These are phyloP conservation scores for Schizothecium vesticola DNA, from an alignment of 495 filamentous ascomycete species.

Conservation along the genomic window DNA sequence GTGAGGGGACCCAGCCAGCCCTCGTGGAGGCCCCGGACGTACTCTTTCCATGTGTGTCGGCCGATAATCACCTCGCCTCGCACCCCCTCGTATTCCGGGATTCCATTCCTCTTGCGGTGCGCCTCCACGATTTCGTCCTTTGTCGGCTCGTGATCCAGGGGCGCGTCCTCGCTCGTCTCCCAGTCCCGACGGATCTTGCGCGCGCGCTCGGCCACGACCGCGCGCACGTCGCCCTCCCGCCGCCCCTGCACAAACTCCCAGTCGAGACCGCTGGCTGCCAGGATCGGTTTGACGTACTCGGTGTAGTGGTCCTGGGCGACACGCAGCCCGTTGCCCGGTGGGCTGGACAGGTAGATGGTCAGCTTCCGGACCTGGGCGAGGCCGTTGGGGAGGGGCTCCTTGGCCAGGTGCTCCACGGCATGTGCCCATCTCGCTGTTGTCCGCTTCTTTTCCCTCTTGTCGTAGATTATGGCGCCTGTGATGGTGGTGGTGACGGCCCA, in stretches of 20 bases:
- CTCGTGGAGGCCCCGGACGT: slow-evolving; percentile 86
- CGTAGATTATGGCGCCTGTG: slow-evolving; percentile 74
- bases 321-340: slow-evolving; percentile 78
- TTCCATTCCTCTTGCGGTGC: slow-evolving; percentile 53
- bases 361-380: slow-evolving; percentile 72
- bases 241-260: slow-evolving; percentile 92
- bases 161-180: slow-evolving; percentile 44
- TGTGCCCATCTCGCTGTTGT: slow-evolving; percentile 81
- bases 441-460: slow-evolving; percentile 79
- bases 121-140: slow-evolving; percentile 54
- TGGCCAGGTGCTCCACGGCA: slow-evolving; percentile 78
- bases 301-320: slow-evolving; percentile 86
- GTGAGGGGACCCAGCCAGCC: slow-evolving; percentile 86
- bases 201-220: slow-evolving; percentile 74
- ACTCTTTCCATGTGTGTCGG: slow-evolving; percentile 96
- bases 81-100: slow-evolving; percentile 64
- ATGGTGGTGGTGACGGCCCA: slow-evolving; percentile 71
- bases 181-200: slow-evolving; percentile 60
- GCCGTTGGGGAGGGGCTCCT: slow-evolving; percentile 60
- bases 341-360: slow-evolving; percentile 78
- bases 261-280: slow-evolving; percentile 85
- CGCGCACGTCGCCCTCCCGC: slow-evolving; percentile 80
- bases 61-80: slow-evolving; percentile 85
- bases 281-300: slow-evolving; percentile 89
- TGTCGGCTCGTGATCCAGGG: slow-evolving; percentile 36